Evolutionary conservation across 2,329 filamentous ascomycete genomes (phyloP).

Genomic region (Emergomyces orientalis): DNA sequence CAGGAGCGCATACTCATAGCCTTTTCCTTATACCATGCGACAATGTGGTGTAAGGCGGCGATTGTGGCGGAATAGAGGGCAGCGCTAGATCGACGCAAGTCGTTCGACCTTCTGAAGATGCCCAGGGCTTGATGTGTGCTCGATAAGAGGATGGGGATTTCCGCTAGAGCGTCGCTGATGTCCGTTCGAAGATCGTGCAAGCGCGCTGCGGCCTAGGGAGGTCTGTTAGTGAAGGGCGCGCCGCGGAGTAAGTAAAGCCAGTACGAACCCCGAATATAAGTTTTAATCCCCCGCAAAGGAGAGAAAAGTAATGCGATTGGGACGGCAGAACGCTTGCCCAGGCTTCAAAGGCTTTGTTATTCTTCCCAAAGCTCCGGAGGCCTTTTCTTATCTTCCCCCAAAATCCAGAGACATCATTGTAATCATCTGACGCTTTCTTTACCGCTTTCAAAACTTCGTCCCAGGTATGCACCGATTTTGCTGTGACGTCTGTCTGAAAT

Average conservation of each 20-base stretch:
- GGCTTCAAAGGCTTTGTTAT: slow-evolving; percentile 1
- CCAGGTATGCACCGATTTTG: background rate
- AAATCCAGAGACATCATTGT: background rate
- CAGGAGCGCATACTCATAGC: background rate
- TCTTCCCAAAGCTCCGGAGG: background rate
- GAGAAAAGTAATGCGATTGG: slow-evolving; percentile 3
- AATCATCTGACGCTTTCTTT: background rate
- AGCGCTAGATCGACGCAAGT: slow-evolving; percentile 4
- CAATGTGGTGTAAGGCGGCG: slow-evolving; percentile 1
- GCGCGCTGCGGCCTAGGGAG: background rate
- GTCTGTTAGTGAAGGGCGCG: background rate
- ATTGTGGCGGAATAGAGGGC: slow-evolving; percentile 4
- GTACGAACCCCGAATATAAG: slow-evolving; percentile 3
- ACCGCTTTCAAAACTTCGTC: slow-evolving; percentile 3
- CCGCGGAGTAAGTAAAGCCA: background rate
- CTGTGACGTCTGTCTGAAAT: slow-evolving; percentile 3
- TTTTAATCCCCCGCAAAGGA: slow-evolving; percentile 1
- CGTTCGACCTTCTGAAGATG: background rate
- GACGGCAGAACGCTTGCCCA: slow-evolving; percentile 1
- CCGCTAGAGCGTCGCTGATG: background rate
- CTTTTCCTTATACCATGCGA: slow-evolving; percentile 1
- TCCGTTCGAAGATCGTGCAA: slow-evolving; percentile 4
- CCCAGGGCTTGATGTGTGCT: slow-evolving; percentile 1
- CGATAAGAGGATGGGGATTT: background rate
- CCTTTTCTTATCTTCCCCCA: slow-evolving; percentile 4